A percentile compares a stretch with the other conserved stretches of the same genome.
Conservation (phyloP, 169 alveolate species). For the Plasmodium inui region DNA sequence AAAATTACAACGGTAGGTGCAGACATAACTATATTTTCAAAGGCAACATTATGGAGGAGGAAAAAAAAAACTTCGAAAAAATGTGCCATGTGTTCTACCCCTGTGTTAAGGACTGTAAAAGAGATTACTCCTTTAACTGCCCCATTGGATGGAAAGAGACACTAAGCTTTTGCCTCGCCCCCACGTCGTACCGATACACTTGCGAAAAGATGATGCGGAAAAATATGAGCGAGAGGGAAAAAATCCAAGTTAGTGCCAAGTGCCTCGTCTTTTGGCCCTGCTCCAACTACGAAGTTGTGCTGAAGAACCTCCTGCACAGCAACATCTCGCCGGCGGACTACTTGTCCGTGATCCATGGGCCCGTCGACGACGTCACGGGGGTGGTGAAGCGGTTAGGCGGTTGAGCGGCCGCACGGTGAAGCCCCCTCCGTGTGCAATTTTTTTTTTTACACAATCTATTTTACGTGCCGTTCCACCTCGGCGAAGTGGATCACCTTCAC, state of each 20-base stretch:
- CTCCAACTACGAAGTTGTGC: constrained; percentile 60
- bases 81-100: constrained; percentile 71
- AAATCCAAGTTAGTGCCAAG: constrained; percentile 53
- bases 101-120: constrained; percentile 47
- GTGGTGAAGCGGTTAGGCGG: not conserved
- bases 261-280: constrained; percentile 76
- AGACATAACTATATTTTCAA: constrained; percentile 65
- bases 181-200: constrained; percentile 35
- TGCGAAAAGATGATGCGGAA: constrained; percentile 53
- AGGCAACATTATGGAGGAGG: constrained; percentile 44
- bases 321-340: constrained; percentile 63
- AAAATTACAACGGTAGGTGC: constrained; percentile 66
- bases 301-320: constrained; percentile 46
- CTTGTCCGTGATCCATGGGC: constrained; percentile 53
- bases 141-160: constrained; percentile 77
- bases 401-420: no score
- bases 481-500: not conserved
- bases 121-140: constrained; percentile 72
- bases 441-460: not conserved
- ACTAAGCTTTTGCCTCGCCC: constrained; percentile 56
- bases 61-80: constrained; percentile 64
- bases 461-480: not conserved
- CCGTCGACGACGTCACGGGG: constrained; percentile 63
- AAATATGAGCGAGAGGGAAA: constrained; percentile 60
- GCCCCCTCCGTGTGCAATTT: not conserved